A percentile compares a stretch with the other conserved stretches of the same genome.
These are phyloP conservation scores for Daldinia bambusicola DNA, from an alignment of 495 filamentous ascomycete genomes.

Conservation along the genomic window DNA sequence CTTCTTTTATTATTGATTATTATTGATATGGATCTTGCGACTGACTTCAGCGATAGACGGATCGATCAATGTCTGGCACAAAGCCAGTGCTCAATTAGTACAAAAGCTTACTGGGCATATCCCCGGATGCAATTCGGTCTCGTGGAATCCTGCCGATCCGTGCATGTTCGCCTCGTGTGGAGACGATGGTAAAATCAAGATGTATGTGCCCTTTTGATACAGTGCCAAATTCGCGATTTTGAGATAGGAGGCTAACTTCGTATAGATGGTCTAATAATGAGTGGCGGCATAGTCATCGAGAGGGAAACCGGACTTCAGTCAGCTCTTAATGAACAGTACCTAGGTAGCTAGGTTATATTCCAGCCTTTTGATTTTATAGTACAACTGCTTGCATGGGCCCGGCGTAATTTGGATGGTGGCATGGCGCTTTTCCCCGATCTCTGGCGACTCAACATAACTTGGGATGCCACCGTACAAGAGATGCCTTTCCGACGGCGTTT, in stretches of 20 bases:
- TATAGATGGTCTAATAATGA: constrained; percentile 49
- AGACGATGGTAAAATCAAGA: constrained; percentile 85
- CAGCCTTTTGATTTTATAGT: constrained; percentile 28
- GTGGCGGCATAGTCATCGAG: constrained; percentile 27
- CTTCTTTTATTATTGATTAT: neutral
- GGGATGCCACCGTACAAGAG: neutral
- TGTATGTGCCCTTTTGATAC: constrained; percentile 65
- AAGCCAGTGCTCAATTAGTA: constrained; percentile 77
- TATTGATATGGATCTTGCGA: neutral
- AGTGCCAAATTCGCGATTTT: neutral
- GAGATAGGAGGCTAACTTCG: constrained; percentile 21
- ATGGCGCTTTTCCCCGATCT: constrained; percentile 31
- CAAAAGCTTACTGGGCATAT: constrained; percentile 79
- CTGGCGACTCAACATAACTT: constrained; percentile 5
- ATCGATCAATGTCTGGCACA: constrained; percentile 88
- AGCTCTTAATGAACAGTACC: constrained; percentile 15
- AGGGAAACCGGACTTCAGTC: constrained; percentile 24
- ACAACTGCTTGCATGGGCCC: constrained; percentile 41
- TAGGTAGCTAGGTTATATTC: constrained; percentile 14
- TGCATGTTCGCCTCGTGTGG: constrained; percentile 91
- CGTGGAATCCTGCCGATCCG: constrained; percentile 87
- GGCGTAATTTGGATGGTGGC: constrained; percentile 44
- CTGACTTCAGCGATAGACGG: constrained; percentile 68
- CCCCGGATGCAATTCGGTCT: constrained; percentile 85
- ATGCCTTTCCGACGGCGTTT: constrained; percentile 10